Evolutionary conservation across 176 grass and related monocot species (phyloP).

Genomic region (Oryza nivara): DNA sequence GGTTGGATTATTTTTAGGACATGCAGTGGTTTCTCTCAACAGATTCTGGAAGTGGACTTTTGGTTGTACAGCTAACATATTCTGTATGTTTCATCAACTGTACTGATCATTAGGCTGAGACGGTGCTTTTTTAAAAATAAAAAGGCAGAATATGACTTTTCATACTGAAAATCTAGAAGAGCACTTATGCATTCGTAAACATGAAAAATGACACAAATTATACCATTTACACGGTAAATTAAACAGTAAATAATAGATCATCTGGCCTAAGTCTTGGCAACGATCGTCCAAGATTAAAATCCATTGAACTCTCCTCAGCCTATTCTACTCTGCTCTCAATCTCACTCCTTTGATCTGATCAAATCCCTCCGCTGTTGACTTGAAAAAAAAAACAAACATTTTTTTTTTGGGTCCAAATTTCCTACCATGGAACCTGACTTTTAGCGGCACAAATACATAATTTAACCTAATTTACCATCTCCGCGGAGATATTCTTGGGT

Average conservation of each 20-base stretch:
- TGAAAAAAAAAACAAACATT: not conserved
- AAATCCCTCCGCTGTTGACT: not conserved
- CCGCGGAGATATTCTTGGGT: not conserved
- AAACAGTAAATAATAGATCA: not conserved
- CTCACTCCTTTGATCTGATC: conserved; percentile 21
- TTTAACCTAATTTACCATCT: not conserved
- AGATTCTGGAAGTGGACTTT: not conserved
- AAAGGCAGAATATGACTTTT: not conserved
- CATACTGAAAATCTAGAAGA: not conserved
- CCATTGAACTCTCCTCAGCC: not conserved
- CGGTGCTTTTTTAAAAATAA: not conserved
- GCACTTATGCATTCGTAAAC: not conserved
- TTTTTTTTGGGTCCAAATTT: not conserved
- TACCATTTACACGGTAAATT: not conserved
- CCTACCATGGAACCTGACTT: conserved; percentile 6
- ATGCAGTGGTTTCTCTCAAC: not conserved
- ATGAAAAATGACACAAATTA: not conserved
- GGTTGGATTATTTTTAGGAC: not conserved
- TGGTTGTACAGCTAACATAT: not conserved
- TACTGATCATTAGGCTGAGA: not conserved
- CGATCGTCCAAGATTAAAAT: not conserved
- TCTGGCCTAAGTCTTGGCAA: not conserved
- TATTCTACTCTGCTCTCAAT: not conserved
- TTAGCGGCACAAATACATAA: not conserved
- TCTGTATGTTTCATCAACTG: not conserved